Conservation (phyloP, 2,329 filamentous ascomycete species). For the Blastomyces emzantsi region DNA sequence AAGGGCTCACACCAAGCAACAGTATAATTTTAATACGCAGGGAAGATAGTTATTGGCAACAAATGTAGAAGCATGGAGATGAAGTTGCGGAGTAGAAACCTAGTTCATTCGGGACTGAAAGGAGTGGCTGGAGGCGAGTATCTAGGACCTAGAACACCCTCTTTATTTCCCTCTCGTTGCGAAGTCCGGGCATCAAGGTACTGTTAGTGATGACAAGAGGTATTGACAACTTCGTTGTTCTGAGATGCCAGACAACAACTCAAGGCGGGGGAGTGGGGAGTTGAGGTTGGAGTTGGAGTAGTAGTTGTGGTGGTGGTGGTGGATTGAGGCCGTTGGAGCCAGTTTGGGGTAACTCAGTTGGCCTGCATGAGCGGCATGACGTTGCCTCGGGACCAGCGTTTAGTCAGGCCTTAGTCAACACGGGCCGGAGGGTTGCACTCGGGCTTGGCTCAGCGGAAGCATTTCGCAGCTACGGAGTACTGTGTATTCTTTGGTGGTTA, state of each 20-base stretch:
- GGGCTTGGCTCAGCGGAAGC: too few relatives aligned
- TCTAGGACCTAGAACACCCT: too few relatives aligned
- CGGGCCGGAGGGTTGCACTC: background rate
- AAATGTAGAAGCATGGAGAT: background rate
- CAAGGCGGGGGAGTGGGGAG: background rate
- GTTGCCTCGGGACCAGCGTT: background rate
- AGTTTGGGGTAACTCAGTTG: too few relatives aligned
- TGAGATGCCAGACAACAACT: background rate
- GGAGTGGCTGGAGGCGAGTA: background rate
- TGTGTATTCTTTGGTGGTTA: too few relatives aligned
- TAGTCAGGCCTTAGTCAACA: background rate
- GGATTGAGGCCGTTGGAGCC: background rate
- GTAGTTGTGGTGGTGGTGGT: background rate
- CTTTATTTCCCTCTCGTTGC: background rate
- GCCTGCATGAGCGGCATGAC: background rate
- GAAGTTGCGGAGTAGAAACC: background rate
- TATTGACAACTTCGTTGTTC: background rate
- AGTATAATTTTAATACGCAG: background rate
- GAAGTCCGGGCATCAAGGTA: background rate
- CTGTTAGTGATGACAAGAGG: background rate
- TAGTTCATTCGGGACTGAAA: background rate
- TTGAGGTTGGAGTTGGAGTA: background rate
- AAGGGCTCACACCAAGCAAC: background rate
- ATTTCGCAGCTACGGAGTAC: too few relatives aligned
- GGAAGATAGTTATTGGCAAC: background rate